Evolutionary conservation across 345 rosid genomes (phyloP).

Genomic region (Barbarea vulgaris): DNA sequence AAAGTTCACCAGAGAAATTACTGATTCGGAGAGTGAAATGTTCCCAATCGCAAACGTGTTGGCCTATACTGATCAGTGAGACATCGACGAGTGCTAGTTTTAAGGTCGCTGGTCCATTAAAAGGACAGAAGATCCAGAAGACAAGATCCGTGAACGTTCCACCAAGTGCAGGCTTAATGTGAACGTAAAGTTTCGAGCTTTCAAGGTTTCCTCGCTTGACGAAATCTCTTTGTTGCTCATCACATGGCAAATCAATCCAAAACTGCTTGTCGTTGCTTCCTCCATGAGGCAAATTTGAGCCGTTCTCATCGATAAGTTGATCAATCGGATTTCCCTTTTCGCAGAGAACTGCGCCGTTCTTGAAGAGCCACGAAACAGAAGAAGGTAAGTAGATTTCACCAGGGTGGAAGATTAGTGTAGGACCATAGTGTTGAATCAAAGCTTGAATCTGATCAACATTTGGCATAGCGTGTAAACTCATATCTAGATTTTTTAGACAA

Average conservation of each 20-base stretch:
- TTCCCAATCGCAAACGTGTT: slow-evolving; percentile 96
- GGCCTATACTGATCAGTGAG: slow-evolving; percentile 63
- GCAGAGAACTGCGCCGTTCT: slow-evolving; percentile 62
- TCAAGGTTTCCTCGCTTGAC: slow-evolving; percentile 65
- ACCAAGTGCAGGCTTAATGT: slow-evolving; percentile 83
- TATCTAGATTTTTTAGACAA: slow-evolving; percentile 69
- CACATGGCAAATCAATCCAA: slow-evolving; percentile 85
- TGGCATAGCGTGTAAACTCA: slow-evolving; percentile 71
- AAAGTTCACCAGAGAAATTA: slow-evolving; percentile 79
- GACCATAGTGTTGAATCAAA: slow-evolving; percentile 70
- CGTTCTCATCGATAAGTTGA: slow-evolving; percentile 51
- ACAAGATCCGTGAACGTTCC: slow-evolving; percentile 82
- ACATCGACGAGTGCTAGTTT: slow-evolving; percentile 57
- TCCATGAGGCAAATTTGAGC: slow-evolving; percentile 73
- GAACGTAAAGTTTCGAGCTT: slow-evolving; percentile 74
- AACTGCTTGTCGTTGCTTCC: slow-evolving; percentile 64
- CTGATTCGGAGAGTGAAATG: slow-evolving; percentile 85
- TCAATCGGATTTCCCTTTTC: slow-evolving; percentile 44
- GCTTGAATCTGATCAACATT: slow-evolving; percentile 67
- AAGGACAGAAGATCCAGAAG: slow-evolving; percentile 90
- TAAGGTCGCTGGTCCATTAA: slow-evolving; percentile 85
- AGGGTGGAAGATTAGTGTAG: slow-evolving; percentile 60
- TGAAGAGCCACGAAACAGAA: slow-evolving; percentile 40
- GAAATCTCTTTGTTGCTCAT: slow-evolving; percentile 42
- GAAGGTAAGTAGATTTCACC: slow-evolving; percentile 56